Evolutionary conservation across 306 rosid genomes (phyloP).

Genomic region (Rosa multiflora): DNA sequence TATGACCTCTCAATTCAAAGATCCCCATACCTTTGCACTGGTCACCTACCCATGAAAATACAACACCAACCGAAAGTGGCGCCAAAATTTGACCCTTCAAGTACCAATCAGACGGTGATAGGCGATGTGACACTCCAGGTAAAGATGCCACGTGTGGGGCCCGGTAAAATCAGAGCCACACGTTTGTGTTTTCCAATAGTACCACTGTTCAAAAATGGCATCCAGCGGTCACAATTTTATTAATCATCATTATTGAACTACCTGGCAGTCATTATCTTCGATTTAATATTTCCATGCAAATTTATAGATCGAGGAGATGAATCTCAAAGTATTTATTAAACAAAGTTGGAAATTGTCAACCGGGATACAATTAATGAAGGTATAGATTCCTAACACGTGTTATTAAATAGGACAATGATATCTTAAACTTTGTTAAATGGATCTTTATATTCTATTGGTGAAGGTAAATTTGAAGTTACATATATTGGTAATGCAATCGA

Average conservation of each 20-base stretch:
- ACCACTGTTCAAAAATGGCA: background rate
- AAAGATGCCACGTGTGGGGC: slow-evolving; percentile 9
- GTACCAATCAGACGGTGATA: background rate
- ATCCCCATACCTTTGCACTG: background rate
- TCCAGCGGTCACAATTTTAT: background rate
- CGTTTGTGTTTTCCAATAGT: background rate
- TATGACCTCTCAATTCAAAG: background rate
- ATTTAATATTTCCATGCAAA: background rate
- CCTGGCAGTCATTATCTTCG: background rate
- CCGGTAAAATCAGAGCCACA: slow-evolving; percentile 6
- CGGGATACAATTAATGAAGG: background rate
- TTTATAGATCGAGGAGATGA: background rate
- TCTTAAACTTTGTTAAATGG: background rate
- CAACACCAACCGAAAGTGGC: slow-evolving; percentile 38
- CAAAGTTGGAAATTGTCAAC: background rate
- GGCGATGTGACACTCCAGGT: background rate
- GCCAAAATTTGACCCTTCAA: slow-evolving; percentile 15
- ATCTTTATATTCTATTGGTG: background rate
- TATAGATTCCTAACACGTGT: background rate
- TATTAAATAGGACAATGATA: background rate
- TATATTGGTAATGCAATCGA: too few relatives aligned
- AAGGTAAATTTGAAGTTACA: too few relatives aligned
- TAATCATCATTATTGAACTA: background rate
- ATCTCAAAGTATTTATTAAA: background rate
- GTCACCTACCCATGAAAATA: slow-evolving; percentile 8